Percentiles rank a stretch among this genome's conserved stretches.
phyloP scores from a whole-genome alignment of 306 rosid genomes.

The Quercus engelmannii region DNA sequence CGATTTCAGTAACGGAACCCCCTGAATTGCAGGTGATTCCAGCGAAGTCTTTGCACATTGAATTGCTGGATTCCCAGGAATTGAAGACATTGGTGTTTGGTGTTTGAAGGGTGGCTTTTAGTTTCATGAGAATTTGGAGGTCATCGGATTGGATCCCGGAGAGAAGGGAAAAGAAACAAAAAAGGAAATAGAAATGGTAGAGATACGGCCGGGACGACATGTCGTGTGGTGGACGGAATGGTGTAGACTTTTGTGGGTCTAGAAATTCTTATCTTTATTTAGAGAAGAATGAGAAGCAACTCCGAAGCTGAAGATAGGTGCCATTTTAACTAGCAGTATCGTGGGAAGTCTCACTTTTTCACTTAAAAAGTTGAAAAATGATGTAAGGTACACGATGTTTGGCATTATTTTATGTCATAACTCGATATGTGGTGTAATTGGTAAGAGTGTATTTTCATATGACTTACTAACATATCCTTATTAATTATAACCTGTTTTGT shows the following conservation, averaged over 20 bases:
- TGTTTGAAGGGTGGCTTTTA: slow-evolving; percentile 41
- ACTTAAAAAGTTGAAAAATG: too few relatives aligned
- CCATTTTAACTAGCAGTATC: not conserved
- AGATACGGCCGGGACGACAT: slow-evolving; percentile 31
- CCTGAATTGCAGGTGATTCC: slow-evolving; percentile 56
- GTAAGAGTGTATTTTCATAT: fast-evolving
- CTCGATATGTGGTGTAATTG: fast-evolving
- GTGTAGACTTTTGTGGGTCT: not conserved
- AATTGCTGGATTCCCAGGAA: slow-evolving; percentile 41
- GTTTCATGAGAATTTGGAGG: slow-evolving; percentile 41
- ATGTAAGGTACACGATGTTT: too few relatives aligned
- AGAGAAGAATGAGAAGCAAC: not conserved
- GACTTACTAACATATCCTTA: fast-evolving
- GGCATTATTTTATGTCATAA: too few relatives aligned
- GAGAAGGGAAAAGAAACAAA: slow-evolving; percentile 31
- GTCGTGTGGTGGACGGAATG: slow-evolving; percentile 13
- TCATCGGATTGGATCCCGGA: slow-evolving; percentile 37
- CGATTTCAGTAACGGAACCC: slow-evolving; percentile 42
- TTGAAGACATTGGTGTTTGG: slow-evolving; percentile 23
- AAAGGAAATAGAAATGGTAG: slow-evolving; percentile 6
- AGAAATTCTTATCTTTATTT: too few relatives aligned
- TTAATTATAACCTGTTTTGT: fast-evolving
- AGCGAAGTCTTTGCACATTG: slow-evolving; percentile 36
- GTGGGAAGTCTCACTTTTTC: too few relatives aligned
- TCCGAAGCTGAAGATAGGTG: not conserved